phyloP scores from a whole-genome alignment of 495 filamentous ascomycete species.

The Talaromyces adpressus region DNA sequence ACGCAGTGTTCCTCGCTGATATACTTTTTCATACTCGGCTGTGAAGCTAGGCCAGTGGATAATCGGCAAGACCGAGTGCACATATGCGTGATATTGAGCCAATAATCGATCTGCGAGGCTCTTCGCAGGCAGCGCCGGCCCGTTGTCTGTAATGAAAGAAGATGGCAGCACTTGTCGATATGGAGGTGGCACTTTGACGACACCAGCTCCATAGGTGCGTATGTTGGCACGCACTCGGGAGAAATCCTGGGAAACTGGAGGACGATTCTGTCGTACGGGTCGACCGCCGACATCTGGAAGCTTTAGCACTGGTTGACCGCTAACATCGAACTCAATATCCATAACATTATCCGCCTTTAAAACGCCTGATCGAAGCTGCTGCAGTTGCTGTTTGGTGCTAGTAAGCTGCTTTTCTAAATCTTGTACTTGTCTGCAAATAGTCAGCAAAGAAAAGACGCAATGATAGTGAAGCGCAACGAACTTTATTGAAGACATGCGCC shows the following conservation, averaged over 20 bases:
- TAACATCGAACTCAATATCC: conserved; percentile 54
- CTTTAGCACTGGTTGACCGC: conserved; percentile 52
- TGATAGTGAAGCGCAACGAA: conserved; percentile 25
- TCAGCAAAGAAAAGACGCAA: conserved; percentile 13
- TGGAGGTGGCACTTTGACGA: conserved; percentile 74
- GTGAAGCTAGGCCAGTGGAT: conserved; percentile 86
- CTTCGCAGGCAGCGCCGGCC: conserved; percentile 64
- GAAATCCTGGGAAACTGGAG: conserved; percentile 58
- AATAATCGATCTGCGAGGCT: conserved; percentile 68
- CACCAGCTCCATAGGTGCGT: conserved; percentile 63
- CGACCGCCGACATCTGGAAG: conserved; percentile 65
- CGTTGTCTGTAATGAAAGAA: conserved; percentile 43
- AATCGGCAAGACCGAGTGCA: conserved; percentile 76
- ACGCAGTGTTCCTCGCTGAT: conserved; percentile 57
- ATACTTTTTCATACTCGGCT: conserved; percentile 68
- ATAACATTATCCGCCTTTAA: conserved; percentile 35
- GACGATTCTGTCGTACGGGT: conserved; percentile 52
- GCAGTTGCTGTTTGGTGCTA: conserved; percentile 64
- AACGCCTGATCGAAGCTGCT: conserved; percentile 52
- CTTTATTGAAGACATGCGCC: conserved; percentile 98
- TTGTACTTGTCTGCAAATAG: conserved; percentile 67
- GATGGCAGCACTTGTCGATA: conserved; percentile 52
- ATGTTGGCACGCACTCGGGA: conserved; percentile 66
- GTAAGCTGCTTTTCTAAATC: conserved; percentile 90
- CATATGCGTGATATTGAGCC: conserved; percentile 62